Conservation (phyloP, 768 basidiomycete species). For the Phylloporus rhodoxanthus region DNA sequence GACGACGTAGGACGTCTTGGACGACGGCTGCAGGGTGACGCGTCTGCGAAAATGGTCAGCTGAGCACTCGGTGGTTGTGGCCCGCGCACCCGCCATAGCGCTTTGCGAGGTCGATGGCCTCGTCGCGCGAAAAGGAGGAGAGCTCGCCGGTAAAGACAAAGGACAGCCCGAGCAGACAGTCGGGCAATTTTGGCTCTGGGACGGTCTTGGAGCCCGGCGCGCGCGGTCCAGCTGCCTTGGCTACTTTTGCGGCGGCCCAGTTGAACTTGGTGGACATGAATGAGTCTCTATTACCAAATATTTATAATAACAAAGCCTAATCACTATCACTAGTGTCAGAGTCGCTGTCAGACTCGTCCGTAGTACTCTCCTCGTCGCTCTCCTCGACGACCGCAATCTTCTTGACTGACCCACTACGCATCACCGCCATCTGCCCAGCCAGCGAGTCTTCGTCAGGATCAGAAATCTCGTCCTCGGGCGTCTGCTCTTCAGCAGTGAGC, state of each 20-base stretch:
- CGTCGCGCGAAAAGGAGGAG: slow-evolving; percentile 79
- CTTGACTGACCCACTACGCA: slow-evolving; percentile 87
- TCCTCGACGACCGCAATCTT: slow-evolving; percentile 42
- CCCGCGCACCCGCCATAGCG: slow-evolving; percentile 82
- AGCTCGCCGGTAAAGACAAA: slow-evolving; percentile 97
- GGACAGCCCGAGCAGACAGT: slow-evolving; percentile 78
- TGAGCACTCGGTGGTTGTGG: not conserved
- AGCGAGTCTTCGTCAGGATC: slow-evolving; percentile 96
- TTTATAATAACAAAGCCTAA: slow-evolving; percentile 1
- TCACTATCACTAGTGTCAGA: slow-evolving; percentile 29
- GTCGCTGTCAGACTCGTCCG: slow-evolving; percentile 23
- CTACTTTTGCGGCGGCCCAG: slow-evolving; percentile 52
- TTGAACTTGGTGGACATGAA: slow-evolving; percentile 26
- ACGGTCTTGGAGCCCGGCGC: slow-evolving; percentile 53
- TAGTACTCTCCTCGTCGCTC: slow-evolving; percentile 26
- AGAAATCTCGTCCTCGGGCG: slow-evolving; percentile 87
- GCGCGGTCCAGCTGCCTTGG: slow-evolving; percentile 55
- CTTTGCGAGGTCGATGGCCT: slow-evolving; percentile 82
- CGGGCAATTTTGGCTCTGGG: slow-evolving; percentile 67
- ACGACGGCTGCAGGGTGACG: slow-evolving; percentile 81
- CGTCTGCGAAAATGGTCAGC: slow-evolving; percentile 45
- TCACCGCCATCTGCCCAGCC: slow-evolving; percentile 96
- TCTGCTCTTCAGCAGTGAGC: slow-evolving; percentile 51
- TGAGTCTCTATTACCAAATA: not conserved
- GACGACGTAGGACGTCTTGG: slow-evolving; percentile 85